These are phyloP conservation scores for Ganoderma leucocontextum DNA, from an alignment of 1,284 basidiomycete species.

Conservation along the genomic window DNA sequence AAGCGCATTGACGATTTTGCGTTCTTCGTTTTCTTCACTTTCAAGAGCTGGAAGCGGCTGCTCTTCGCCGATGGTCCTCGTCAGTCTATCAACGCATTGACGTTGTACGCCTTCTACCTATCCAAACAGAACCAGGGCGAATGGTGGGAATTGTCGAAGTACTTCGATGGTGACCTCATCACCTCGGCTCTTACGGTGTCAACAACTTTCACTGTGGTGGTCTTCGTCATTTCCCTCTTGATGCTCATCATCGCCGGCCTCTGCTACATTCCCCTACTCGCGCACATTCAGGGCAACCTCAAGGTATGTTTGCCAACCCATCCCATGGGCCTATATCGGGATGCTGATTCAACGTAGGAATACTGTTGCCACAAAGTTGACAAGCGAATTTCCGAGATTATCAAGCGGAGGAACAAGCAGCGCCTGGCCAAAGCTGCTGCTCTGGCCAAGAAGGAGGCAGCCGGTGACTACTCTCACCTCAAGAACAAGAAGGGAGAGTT, in stretches of 20 bases:
- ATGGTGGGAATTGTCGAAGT: slow-evolving; percentile 75
- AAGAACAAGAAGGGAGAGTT: slow-evolving; percentile 94
- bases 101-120: slow-evolving; percentile 91
- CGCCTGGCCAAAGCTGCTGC: slow-evolving; percentile 85
- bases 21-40: slow-evolving; percentile 99
- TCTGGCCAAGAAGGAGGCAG: slow-evolving; percentile 90
- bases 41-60: slow-evolving; percentile 99
- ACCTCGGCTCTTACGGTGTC: slow-evolving; percentile 88
- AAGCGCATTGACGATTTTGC: slow-evolving; percentile 98
- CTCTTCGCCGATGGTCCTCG: slow-evolving; percentile 96
- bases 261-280: slow-evolving; percentile 91
- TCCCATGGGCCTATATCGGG: no score
- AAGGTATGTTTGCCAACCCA: slow-evolving; percentile 60
- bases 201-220: slow-evolving; percentile 89
- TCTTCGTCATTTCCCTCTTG: slow-evolving; percentile 87
- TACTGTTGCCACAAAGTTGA: slow-evolving; percentile 99
- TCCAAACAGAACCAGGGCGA: slow-evolving; percentile 72
- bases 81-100: slow-evolving; percentile 95
- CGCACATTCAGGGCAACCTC: slow-evolving; percentile 95
- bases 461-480: slow-evolving; percentile 88
- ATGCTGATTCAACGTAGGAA: slow-evolving; percentile 61
- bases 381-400: slow-evolving; percentile 95
- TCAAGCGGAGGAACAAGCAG: slow-evolving; percentile 91
- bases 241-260: slow-evolving; percentile 86
- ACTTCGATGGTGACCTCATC: slow-evolving; percentile 74